A percentile compares a stretch with the other conserved stretches of the same genome.
Evolutionary conservation across 148 eudicot species (phyloP).

Genomic region (Vaccinium vitisidaea): DNA sequence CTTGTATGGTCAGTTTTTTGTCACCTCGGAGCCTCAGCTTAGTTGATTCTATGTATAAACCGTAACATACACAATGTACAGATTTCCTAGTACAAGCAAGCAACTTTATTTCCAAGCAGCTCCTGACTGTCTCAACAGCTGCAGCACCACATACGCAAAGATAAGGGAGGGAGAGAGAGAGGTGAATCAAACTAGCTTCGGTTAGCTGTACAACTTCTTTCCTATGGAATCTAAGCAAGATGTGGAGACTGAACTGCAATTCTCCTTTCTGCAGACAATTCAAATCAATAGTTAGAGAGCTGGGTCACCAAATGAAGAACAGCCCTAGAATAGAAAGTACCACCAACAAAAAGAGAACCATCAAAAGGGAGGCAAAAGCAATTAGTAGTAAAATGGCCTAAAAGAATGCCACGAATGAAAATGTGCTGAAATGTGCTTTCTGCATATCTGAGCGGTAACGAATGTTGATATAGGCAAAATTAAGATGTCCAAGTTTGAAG

Average conservation of each 20-base stretch:
- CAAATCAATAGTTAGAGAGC: conserved; percentile 8
- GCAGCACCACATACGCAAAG: conserved; percentile 18
- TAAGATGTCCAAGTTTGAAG: neutral
- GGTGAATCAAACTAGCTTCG: conserved; percentile 44
- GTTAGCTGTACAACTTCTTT: conserved; percentile 76
- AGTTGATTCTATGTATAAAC: conserved; percentile 59
- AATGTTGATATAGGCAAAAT: neutral
- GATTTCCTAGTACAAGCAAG: conserved; percentile 56
- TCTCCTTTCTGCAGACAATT: conserved; percentile 58
- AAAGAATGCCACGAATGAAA: neutral
- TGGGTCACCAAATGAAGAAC: neutral
- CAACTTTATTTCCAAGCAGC: conserved; percentile 64
- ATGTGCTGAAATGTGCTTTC: neutral
- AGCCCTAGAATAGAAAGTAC: neutral
- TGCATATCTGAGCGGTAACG: neutral
- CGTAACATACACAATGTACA: conserved; percentile 81
- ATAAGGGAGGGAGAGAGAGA: conserved; percentile 8
- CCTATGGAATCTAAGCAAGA: conserved; percentile 36
- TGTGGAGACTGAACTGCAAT: conserved; percentile 49
- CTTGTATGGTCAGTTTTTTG: conserved; percentile 15
- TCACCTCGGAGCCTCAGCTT: conserved; percentile 32
- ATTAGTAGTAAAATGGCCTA: neutral
- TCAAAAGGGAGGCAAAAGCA: neutral
- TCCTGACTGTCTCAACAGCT: conserved; percentile 28
- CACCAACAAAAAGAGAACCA: neutral